Evolutionary conservation across 225 moss, liverwort and hornwort species (phyloP).

Genomic region (Physcomitrium patens): DNA sequence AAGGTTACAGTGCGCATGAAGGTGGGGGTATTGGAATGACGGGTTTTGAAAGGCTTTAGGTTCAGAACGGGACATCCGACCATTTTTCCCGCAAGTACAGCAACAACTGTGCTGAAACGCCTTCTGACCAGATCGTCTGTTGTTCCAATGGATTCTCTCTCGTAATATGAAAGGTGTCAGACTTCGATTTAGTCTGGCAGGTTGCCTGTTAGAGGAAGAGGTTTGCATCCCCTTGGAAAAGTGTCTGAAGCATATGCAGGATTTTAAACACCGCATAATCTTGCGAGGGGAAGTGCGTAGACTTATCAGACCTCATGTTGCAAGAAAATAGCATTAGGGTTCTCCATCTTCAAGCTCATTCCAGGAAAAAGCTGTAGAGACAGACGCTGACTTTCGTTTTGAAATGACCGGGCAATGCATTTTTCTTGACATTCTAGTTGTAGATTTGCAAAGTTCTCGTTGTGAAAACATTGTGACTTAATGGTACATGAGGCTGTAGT

Average conservation of each 20-base stretch:
- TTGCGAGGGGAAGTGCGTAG: not conserved
- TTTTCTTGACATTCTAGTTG: not conserved
- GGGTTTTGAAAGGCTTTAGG: constrained; percentile 32
- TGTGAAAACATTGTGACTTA: constrained; percentile 1
- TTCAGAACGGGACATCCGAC: not conserved
- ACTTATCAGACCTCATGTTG: not conserved
- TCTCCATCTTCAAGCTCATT: not conserved
- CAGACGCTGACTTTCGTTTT: not conserved
- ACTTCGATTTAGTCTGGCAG: not conserved
- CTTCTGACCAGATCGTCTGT: not conserved
- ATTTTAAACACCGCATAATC: not conserved
- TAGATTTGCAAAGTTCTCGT: constrained; percentile 14
- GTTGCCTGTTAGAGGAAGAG: not conserved
- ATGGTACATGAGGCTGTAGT: not conserved
- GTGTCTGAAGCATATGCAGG: not conserved
- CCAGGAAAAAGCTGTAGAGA: not conserved
- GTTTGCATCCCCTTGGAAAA: not conserved
- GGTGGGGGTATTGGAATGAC: constrained; percentile 73
- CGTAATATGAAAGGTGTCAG: not conserved
- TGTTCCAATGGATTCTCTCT: not conserved
- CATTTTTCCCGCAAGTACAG: not conserved
- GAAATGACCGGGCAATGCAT: not conserved
- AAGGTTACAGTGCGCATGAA: constrained; percentile 50
- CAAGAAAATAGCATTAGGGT: not conserved
- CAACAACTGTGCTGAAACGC: not conserved